Evolutionary conservation across 2,329 filamentous ascomycete species (phyloP).

Genomic region (Aspergillus thermomutatus): DNA sequence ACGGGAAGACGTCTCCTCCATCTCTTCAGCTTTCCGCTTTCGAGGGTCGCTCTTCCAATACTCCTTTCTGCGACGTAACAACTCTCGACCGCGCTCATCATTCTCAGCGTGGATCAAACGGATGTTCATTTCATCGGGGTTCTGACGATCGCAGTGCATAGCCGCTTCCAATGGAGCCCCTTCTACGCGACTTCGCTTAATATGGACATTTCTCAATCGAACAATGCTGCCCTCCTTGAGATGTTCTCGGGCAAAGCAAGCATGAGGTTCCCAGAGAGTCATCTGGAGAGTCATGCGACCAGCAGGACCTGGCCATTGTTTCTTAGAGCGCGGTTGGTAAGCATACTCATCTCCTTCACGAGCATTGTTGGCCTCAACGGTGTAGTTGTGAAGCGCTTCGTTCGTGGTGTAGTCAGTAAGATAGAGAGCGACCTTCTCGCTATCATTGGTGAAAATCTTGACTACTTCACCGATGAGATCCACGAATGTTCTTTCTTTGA

Average conservation of each 20-base stretch:
- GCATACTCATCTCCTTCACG: slow-evolving; percentile 55
- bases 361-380: slow-evolving; percentile 32
- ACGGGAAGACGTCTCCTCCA: neutral
- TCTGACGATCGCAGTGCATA: slow-evolving; percentile 59
- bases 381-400: slow-evolving; percentile 56
- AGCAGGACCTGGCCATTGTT: slow-evolving; percentile 67
- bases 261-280: slow-evolving; percentile 68
- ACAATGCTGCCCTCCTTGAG: slow-evolving; percentile 63
- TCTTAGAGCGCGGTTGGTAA: slow-evolving; percentile 45
- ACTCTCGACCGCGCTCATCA: slow-evolving; percentile 50
- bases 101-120: slow-evolving; percentile 49
- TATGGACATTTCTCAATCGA: slow-evolving; percentile 66
- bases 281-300: slow-evolving; percentile 71
- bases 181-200: slow-evolving; percentile 55
- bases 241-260: slow-evolving; percentile 52
- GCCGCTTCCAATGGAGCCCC: slow-evolving; percentile 64
- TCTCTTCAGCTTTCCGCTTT: slow-evolving; percentile 27
- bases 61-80: slow-evolving; percentile 61
- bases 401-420: slow-evolving; percentile 82
- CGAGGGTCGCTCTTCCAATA: slow-evolving; percentile 55
- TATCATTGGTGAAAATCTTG: slow-evolving; percentile 46
- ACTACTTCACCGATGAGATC: slow-evolving; percentile 72
- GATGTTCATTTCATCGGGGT: slow-evolving; percentile 57
- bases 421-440: slow-evolving; percentile 60
- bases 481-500: slow-evolving; percentile 56